A percentile compares a stretch with the other conserved stretches of the same genome.
Evolutionary conservation across 371 early-diverging fungal genomes (phyloP).

Genomic region (Apophysomyces elegans): DNA sequence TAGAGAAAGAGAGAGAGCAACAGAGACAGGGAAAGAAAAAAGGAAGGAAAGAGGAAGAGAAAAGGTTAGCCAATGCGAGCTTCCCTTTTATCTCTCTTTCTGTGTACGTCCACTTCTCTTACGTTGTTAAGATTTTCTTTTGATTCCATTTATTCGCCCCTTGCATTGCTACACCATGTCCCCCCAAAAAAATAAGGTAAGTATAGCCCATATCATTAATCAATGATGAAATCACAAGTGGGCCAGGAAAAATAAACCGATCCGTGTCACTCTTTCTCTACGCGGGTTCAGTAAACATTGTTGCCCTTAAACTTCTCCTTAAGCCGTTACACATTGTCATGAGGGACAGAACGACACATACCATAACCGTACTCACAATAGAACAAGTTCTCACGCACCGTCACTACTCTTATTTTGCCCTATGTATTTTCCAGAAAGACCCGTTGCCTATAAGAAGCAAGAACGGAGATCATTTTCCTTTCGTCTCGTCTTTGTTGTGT

Average conservation of each 20-base stretch:
- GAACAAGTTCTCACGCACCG: constrained; percentile 3
- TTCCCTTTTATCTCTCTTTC: neutral
- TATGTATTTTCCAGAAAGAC: constrained; percentile 2
- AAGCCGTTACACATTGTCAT: constrained; percentile 10
- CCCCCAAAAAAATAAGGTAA: constrained; percentile 5
- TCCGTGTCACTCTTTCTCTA: constrained; percentile 1
- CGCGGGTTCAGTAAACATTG: constrained; percentile 3
- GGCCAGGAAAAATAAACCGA: constrained; percentile 10
- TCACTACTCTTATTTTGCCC: neutral
- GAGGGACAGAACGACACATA: constrained; percentile 1
- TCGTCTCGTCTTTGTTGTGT: constrained; percentile 2
- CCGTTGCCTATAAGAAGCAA: constrained; percentile 5
- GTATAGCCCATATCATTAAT: neutral
- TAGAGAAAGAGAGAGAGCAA: neutral
- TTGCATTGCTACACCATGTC: constrained; percentile 13
- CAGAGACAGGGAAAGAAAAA: neutral
- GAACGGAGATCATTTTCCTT: constrained; percentile 2
- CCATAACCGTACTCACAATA: constrained; percentile 6
- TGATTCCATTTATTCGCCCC: constrained; percentile 18
- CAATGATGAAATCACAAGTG: constrained; percentile 10
- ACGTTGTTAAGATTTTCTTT: constrained; percentile 12
- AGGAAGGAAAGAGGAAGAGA: constrained; percentile 13
- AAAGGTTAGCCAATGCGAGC: neutral
- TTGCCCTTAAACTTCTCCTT: constrained; percentile 10
- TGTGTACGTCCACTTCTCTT: no score